Conservation (phyloP, 495 filamentous ascomycete genomes). For the Aspergillus panamensis region DNA sequence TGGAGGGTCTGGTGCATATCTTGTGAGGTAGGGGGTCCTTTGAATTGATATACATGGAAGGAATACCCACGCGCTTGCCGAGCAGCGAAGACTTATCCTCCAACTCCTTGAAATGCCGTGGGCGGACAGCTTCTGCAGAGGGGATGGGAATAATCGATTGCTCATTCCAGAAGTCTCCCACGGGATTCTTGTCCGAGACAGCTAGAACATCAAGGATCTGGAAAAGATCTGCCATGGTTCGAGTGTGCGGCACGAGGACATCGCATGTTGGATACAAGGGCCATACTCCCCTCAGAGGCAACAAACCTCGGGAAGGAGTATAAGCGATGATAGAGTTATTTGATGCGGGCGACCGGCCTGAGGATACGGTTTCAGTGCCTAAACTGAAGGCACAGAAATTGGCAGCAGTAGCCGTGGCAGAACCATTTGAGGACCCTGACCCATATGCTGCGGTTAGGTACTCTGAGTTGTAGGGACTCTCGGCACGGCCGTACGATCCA, state of each 20-base stretch:
- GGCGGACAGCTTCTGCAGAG: slow-evolving; percentile 25
- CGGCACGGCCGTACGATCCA: slow-evolving; percentile 35
- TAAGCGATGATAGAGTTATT: slow-evolving; percentile 39
- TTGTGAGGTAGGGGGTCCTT: slow-evolving; percentile 23
- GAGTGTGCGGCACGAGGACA: slow-evolving; percentile 36
- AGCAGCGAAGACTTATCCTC: slow-evolving; percentile 20
- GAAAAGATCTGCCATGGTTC: slow-evolving; percentile 32
- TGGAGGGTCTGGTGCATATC: slow-evolving; percentile 27
- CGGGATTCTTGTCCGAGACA: slow-evolving; percentile 23
- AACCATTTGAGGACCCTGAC: slow-evolving; percentile 39
- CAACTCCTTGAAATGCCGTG: slow-evolving; percentile 22
- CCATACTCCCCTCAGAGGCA: slow-evolving; percentile 36
- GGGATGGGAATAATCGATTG: slow-evolving; percentile 29
- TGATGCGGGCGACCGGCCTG: slow-evolving; percentile 37
- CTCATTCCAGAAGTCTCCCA: slow-evolving; percentile 37
- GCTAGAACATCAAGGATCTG: slow-evolving; percentile 33
- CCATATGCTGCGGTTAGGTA: slow-evolving; percentile 37
- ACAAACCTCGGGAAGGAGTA: slow-evolving; percentile 35
- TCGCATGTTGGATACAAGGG: slow-evolving; percentile 39
- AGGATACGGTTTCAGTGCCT: slow-evolving; percentile 38
- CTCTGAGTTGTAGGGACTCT: slow-evolving; percentile 33
- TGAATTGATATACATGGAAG: slow-evolving; percentile 36
- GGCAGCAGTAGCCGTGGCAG: slow-evolving; percentile 34
- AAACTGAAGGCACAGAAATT: slow-evolving; percentile 38
- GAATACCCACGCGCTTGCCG: slow-evolving; percentile 33